These are phyloP conservation scores for Solanum hybrid DNA, from an alignment of 305 asterid species.

Conservation along the genomic window DNA sequence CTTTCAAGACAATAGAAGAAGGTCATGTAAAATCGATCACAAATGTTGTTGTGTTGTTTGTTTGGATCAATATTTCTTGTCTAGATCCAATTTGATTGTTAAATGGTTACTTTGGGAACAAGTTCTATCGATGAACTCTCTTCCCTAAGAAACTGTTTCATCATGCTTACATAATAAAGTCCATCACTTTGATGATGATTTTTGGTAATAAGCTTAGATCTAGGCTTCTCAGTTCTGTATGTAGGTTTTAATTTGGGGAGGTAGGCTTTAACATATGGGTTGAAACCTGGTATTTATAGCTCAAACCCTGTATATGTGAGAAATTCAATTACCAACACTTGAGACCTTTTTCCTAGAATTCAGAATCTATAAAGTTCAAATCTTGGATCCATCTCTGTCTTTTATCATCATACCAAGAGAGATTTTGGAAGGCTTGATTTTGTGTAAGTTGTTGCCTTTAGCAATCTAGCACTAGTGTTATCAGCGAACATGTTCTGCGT, in stretches of 20 bases:
- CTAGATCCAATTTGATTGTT: not conserved
- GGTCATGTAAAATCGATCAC: not conserved
- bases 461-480: not conserved
- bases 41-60: not conserved
- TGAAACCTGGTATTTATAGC: not conserved
- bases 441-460: not conserved
- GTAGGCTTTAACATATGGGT: not conserved
- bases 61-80: not conserved
- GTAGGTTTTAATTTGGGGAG: not conserved
- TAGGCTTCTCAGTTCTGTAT: not conserved
- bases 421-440: not conserved
- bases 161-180: not conserved
- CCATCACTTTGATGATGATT: not conserved
- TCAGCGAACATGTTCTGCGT: not conserved
- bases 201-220: not conserved
- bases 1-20: not conserved
- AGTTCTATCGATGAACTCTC: not conserved
- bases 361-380: not conserved
- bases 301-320: not conserved
- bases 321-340: not conserved
- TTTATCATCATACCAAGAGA: not conserved
- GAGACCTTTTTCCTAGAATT: not conserved
- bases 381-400: not conserved
- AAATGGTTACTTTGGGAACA: not conserved
- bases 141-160: not conserved